Conservation (phyloP, 148 eudicot species). For the Nepenthes gracilis region DNA sequence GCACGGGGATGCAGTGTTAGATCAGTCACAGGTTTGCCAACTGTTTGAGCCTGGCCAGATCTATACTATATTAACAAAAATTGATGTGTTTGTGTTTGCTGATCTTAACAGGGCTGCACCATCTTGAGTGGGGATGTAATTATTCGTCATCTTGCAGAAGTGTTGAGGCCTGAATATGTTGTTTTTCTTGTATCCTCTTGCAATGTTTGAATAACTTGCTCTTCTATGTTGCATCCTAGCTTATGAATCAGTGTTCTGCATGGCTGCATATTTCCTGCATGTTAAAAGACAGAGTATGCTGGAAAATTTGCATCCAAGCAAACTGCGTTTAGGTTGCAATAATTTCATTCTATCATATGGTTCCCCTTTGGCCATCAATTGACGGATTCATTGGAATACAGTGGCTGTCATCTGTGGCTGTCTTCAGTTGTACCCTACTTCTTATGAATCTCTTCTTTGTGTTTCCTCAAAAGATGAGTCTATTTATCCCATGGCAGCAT, state of each 20-base stretch:
- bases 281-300: no score
- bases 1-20: slow-evolving; percentile 97
- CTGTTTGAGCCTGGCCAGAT: neutral
- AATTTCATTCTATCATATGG: no score
- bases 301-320: no score
- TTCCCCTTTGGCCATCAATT: no score
- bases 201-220: neutral
- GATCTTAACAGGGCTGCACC: slow-evolving; percentile 65
- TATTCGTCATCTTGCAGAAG: slow-evolving; percentile 74
- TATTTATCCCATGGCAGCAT: no score
- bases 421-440: no score
- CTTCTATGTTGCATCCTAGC: neutral
- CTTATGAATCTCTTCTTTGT: no score
- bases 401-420: no score
- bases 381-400: no score
- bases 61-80: neutral
- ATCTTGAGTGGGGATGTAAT: slow-evolving; percentile 96
- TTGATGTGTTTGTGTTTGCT: slow-evolving; percentile 3
- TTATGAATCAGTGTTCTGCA: neutral
- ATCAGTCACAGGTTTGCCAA: slow-evolving; percentile 53
- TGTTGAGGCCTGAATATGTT: slow-evolving; percentile 64
- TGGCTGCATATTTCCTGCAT: no score
- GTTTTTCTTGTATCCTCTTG: slow-evolving; percentile 87
- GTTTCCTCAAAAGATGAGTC: no score
- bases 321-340: no score